These are phyloP conservation scores for Xylariaceae sp. DNA, from an alignment of 2,329 filamentous ascomycete species.

Conservation along the genomic window DNA sequence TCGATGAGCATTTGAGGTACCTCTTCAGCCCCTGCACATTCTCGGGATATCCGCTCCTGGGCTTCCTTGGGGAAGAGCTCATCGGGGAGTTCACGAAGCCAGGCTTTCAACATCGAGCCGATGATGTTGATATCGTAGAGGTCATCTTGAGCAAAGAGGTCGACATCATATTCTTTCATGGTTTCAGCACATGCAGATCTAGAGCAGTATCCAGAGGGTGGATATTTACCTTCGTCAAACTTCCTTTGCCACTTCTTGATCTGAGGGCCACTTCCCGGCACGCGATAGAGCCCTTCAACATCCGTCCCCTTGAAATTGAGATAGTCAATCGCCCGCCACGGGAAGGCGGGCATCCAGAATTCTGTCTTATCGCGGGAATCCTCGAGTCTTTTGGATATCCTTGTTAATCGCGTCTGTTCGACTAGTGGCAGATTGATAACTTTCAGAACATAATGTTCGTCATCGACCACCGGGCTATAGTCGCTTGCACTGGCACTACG, in stretches of 20 bases:
- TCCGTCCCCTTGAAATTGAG: conserved; percentile 93
- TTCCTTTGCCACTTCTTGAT: conserved; percentile 92
- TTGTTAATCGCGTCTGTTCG: conserved; percentile 85
- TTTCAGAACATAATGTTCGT: conserved; percentile 81
- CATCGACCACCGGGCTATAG: conserved; percentile 67
- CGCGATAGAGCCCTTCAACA: conserved; percentile 89
- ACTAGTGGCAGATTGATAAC: conserved; percentile 85
- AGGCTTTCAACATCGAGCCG: conserved; percentile 93
- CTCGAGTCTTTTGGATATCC: conserved; percentile 87
- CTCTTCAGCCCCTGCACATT: conserved; percentile 76
- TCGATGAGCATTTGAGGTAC: conserved; percentile 87
- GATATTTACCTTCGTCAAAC: conserved; percentile 75
- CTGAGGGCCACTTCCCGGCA: conserved; percentile 86
- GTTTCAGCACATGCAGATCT: conserved; percentile 17
- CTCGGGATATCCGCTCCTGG: conserved; percentile 77
- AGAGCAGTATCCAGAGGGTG: neutral
- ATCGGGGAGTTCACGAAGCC: conserved; percentile 92
- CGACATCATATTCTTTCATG: conserved; percentile 75
- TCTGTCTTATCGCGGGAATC: conserved; percentile 93
- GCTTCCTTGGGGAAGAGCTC: conserved; percentile 86
- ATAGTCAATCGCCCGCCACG: conserved; percentile 95
- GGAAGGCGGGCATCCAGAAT: conserved; percentile 97
- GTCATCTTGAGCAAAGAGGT: conserved; percentile 83
- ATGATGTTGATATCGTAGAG: conserved; percentile 97
- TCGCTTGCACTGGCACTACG: conserved; percentile 72